Conservation (phyloP, 208 protist species). For the Entamoeba moshkovskii region DNA sequence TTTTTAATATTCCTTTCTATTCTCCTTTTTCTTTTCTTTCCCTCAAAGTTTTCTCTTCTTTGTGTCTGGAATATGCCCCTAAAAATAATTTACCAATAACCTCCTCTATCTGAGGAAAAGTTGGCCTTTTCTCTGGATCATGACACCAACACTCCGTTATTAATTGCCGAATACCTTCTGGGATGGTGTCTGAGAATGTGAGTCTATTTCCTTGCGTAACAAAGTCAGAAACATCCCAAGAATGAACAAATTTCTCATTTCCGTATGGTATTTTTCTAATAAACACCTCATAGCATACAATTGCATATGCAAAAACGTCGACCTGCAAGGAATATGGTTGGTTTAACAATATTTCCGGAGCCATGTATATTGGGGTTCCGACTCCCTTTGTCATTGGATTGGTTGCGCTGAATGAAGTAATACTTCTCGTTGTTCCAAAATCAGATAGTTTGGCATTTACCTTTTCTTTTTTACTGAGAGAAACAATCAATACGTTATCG, state of each 20-base stretch:
- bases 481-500: neutral
- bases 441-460: conserved; percentile 11
- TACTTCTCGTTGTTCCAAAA: neutral
- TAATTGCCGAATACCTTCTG: neutral
- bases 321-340: conserved; percentile 31
- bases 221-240: neutral
- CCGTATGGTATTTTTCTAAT: conserved; percentile 12
- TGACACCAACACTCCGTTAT: neutral
- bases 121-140: neutral
- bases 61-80: neutral
- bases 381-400: neutral
- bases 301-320: conserved; percentile 46
- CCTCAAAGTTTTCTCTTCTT: no score
- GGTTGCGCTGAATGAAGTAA: neutral
- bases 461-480: neutral
- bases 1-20: no score
- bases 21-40: no score
- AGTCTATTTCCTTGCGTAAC: neutral
- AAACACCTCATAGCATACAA: conserved; percentile 42
- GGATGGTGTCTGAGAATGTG: neutral
- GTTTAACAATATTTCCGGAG: conserved; percentile 34
- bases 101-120: neutral
- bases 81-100: neutral
- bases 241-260: conserved; percentile 6
- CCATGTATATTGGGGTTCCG: conserved; percentile 30